Base-by-base conservation (phyloP, 305 asterid species). In the Lippia alba region DNA sequence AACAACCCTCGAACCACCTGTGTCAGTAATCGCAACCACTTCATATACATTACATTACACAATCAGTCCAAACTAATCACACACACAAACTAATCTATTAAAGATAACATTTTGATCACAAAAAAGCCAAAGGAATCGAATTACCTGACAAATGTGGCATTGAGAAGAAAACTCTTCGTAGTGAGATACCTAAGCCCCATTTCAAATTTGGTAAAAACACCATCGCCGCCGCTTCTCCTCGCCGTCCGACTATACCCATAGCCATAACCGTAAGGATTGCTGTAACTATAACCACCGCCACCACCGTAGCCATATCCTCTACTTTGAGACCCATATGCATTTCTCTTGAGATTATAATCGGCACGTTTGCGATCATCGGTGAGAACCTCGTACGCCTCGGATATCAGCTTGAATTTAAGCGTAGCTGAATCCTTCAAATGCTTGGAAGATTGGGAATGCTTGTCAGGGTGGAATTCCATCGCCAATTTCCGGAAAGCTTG, bases 401-500 rank as follows among this genome's bases (percentile, higher is more conserved):
- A 87, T 0, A 93, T 71, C 79, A 79, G 91, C 86, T 87, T 93
- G 89, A 93, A 93, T 79, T 84, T 87, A 0, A 30, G 46, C 12
- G 91, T 87, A 65, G 96, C 90, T 17, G 88, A 76, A 36, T 88
- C 90, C 56, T 74, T 75, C 1, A 76, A 69, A 12, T 69, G 81
- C 32, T 86, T 73, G 56, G 98, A 76, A 0, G 97, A 93, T 20
- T 86, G 87, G 5, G 89, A 83, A 76, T 94, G 97, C 63, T 91
- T 94, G 74, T 94, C 98, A 1, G 98, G 98, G 67, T 94, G 98
- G 36, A 87, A 94, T 80, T 94, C 86, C 91, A 94, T 82, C 15
- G 97, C 97, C 63, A 91, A 72, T 61, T 80, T 80, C 16, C 97
- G 84, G 66, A 89, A 94, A 4, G 96, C 96, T 71, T 79, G 86